A percentile compares a stretch with the other conserved stretches of the same genome.
These are phyloP conservation scores for Monosporascus ibericus DNA, from an alignment of 2,329 filamentous ascomycete species.

Conservation along the genomic window DNA sequence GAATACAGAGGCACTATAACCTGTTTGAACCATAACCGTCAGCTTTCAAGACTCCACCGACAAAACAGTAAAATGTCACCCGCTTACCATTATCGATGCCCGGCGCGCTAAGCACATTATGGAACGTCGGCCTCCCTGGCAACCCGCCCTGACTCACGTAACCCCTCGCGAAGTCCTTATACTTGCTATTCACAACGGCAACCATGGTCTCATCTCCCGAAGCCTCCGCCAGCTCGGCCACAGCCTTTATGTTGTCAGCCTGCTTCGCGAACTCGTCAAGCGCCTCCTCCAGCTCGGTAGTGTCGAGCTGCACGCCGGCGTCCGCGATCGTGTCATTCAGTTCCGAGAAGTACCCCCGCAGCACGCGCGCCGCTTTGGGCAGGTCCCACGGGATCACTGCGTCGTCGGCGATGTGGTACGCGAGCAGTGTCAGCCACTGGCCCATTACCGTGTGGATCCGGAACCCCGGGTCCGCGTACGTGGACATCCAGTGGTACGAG, in stretches of 20 bases:
- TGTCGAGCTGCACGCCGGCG: not conserved
- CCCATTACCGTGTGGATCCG: constrained; percentile 42
- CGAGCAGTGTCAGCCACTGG: constrained; percentile 19
- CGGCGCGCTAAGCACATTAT: constrained; percentile 4
- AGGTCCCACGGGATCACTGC: constrained; percentile 4
- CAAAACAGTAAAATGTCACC: not conserved
- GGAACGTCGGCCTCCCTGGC: constrained; percentile 3
- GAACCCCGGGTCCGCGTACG: constrained; percentile 45
- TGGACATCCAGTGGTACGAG: constrained; percentile 43
- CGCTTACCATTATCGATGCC: constrained; percentile 3
- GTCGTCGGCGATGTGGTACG: constrained; percentile 6
- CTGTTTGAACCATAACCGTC: not conserved
- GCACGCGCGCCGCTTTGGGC: not conserved
- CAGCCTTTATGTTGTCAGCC: not conserved
- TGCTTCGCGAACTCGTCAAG: not conserved
- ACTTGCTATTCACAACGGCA: constrained; percentile 3
- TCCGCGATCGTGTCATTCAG: not conserved
- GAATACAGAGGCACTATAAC: constrained; percentile 4
- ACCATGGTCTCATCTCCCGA: not conserved
- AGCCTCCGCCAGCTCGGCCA: not conserved
- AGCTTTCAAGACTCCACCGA: too few relatives aligned
- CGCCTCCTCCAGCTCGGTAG: not conserved
- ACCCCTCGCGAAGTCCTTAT: constrained; percentile 3
- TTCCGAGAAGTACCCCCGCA: constrained; percentile 1
- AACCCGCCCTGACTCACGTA: constrained; percentile 3